Base-by-base conservation (phyloP, 2,329 filamentous ascomycete species). In the Calonectria honghensis region DNA sequence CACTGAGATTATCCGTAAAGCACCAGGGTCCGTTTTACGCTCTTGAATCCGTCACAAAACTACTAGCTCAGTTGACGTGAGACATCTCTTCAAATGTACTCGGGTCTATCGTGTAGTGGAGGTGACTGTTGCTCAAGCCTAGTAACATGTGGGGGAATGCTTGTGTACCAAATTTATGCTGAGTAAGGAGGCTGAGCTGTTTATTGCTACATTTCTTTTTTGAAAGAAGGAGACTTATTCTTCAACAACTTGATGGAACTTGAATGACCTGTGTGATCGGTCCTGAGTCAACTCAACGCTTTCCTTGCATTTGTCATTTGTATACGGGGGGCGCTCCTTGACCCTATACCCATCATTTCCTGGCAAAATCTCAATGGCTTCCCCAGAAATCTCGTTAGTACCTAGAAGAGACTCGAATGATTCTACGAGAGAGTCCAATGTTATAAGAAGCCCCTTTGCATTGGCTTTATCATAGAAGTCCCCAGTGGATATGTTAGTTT, bases 311-410 rank as follows among this genome's bases (percentile, higher is more conserved):
- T 51, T 45, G 6, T 59, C 67, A 37, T 70, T 70, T 20, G 67
- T 70, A 29, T 48, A 70, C 24, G n/a, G 24, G 32, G 67, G 6
- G 27, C 35, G 32, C 37, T 70, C 67, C 52, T 70, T 70, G 29
- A 70, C 59, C 54, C 39, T 59, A 29, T 24, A 61, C 27, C 67
- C 67, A n/a, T 35, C 67, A 51, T 61, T 45, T 14, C 67, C 67
- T 24, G 67, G 67, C 27, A 70, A 50, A 32, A 70, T 39, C 29
- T 70, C 67, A 18, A 70, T 70, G 24, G 67, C 67, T 29, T 70
- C 67, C 2, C 67, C 67, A 13, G 67, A 69, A 6, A 61, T 54
- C 4, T 61, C 39, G n/a, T 27, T 70, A 4, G 20, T 10, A 13
- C 67, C 67, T 13, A 70, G n/a, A 2, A 70, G 31, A 48, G 29